phyloP scores from a whole-genome alignment of 2,329 filamentous ascomycete species.

The Madurella mycetomatis region DNA sequence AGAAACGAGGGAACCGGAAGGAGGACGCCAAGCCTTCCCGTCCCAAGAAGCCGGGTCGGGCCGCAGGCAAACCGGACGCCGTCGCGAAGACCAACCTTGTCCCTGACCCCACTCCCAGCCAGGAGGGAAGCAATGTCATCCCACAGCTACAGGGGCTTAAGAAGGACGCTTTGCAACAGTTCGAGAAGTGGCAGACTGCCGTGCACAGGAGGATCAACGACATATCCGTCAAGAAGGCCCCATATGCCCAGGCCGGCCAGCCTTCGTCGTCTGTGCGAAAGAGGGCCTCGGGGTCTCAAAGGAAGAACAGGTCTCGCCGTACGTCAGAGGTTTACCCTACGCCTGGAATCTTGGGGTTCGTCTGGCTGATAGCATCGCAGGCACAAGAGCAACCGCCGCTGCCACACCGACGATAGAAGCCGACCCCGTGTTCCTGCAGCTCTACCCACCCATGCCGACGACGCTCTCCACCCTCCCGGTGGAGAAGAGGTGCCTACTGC shows the following conservation, averaged over 20 bases:
- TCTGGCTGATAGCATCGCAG: conserved; percentile 25
- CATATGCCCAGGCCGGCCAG: conserved; percentile 25
- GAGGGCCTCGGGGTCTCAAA: conserved; percentile 22
- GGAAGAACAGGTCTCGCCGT: conserved; percentile 17
- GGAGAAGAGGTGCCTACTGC: conserved; percentile 60
- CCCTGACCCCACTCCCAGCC: conserved; percentile 19
- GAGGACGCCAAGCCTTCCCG: conserved; percentile 22
- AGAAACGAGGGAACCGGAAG: conserved; percentile 9
- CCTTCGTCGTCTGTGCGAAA: conserved; percentile 11
- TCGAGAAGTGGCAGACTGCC: conserved; percentile 73
- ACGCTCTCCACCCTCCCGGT: conserved; percentile 55
- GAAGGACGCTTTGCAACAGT: conserved; percentile 64
- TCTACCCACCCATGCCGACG: conserved; percentile 58
- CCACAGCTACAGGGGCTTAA: conserved; percentile 55
- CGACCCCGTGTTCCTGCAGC: conserved; percentile 44
- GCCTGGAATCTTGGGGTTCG: neutral
- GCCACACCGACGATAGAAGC: conserved; percentile 38
- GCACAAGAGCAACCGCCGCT: conserved; percentile 27
- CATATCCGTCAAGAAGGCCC: conserved; percentile 50
- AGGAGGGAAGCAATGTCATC: conserved; percentile 30
- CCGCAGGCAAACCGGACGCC: conserved; percentile 10
- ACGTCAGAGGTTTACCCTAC: neutral
- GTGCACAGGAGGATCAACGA: conserved; percentile 69
- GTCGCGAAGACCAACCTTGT: neutral
- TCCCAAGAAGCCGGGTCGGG: conserved; percentile 17